Evolutionary conservation across 371 early-diverging fungal genomes (phyloP), one percentile per base, ranked within the genome.

Genomic region (Rhizopus arrhizus): DNA sequence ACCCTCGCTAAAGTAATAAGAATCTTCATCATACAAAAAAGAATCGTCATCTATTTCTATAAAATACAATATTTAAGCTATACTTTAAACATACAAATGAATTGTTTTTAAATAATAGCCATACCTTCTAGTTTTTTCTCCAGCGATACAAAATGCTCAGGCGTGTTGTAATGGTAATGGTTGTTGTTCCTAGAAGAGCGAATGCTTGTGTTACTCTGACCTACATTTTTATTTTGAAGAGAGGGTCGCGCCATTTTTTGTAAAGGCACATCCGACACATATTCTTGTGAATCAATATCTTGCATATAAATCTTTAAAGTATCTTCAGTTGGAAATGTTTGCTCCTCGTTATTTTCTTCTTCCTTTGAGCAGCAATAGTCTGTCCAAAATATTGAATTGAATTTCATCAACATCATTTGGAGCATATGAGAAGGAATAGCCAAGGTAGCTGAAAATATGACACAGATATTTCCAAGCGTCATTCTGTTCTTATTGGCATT

Each of bases 391-490:
- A 97, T 89, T 57, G 87, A 86, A 46, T 89, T 88, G 69, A 94
- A 98, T 53, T 95, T 92, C 3, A 89, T 83, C 75, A 96, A 82
- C 70, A 98, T 82, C 62, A 96, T 73, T 35, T 83, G 89, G 56
- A 97, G 92, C 2, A 98, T 87, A 7, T 89, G 88, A 12, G 95
- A 92, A 1, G 96, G 95, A 55, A 98, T 92, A 5, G 91, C 91
- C 5, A 96, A 75, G 8, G 96, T 96, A 4, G 97, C 95, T 16
- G 95, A 90, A 64, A 96, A 96, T 1, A 98, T 95, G 54, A 97
- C 96, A 33, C 94, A 93, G 33, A 98, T 86, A 74, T 97, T 97
- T 13, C 92, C 85, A 50, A 92, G 80, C 4, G 87, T 97, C 98
- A 98, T 98, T 76, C 91, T 92, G 84, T 96, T 98, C 35, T 81